These are phyloP conservation scores for Lavandula angustifolia DNA, from an alignment of 257 asterid genomes.

Conservation along the genomic window DNA sequence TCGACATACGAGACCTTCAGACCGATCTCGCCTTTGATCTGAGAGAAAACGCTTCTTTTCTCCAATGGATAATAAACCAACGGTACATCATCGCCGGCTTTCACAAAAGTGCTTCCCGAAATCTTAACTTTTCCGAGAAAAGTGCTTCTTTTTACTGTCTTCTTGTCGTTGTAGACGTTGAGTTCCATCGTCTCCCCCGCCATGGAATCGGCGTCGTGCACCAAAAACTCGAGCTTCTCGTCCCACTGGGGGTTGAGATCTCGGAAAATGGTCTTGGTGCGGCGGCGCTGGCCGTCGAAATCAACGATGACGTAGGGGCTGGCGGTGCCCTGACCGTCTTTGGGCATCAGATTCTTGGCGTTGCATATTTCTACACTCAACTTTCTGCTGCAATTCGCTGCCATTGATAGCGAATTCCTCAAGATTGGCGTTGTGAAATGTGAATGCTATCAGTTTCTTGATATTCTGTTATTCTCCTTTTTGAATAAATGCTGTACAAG, in stretches of 20 bases:
- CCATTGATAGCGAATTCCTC: constrained; percentile 36
- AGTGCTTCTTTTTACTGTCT: constrained; percentile 61
- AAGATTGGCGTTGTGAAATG: not conserved
- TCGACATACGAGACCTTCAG: constrained; percentile 64
- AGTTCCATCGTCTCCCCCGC: constrained; percentile 56
- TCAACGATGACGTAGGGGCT: constrained; percentile 82
- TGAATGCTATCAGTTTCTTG: not conserved
- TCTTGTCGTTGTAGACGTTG: constrained; percentile 77
- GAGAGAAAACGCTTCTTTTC: constrained; percentile 87
- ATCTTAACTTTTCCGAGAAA: constrained; percentile 87
- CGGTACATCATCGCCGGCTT: constrained; percentile 56
- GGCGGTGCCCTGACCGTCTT: constrained; percentile 94
- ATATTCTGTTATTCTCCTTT: not conserved
- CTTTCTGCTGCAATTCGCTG: constrained; percentile 49
- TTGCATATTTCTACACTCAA: constrained; percentile 63
- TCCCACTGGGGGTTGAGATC: constrained; percentile 95
- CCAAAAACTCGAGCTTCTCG: constrained; percentile 71
- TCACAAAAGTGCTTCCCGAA: constrained; percentile 58
- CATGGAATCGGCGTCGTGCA: constrained; percentile 66
- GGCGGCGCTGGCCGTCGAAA: constrained; percentile 90
- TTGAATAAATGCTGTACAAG: not conserved
- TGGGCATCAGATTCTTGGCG: constrained; percentile 90
- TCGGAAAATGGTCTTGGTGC: constrained; percentile 68
- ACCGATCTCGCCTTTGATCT: constrained; percentile 89
- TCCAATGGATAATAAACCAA: constrained; percentile 82